Conservation (phyloP, 177 flowering plant species). For the Vitis hybrid region DNA sequence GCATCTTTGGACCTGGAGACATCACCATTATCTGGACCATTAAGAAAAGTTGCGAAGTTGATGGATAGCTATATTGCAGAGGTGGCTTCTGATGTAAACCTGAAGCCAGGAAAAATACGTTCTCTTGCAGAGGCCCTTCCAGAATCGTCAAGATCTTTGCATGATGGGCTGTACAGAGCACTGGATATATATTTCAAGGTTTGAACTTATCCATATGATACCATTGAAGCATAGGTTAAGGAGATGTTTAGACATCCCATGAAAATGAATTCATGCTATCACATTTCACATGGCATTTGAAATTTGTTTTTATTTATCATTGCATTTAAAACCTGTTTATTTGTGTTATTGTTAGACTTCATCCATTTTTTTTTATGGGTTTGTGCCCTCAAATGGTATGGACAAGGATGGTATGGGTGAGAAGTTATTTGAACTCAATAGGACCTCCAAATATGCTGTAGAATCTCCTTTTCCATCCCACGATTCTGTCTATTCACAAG, state of each 20-base stretch:
- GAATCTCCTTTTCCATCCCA: too few species aligned
- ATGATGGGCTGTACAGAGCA: conserved; percentile 95
- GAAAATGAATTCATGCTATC: not conserved
- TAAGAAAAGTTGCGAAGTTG: conserved; percentile 65
- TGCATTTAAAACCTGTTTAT: too few species aligned
- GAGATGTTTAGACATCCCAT: not conserved
- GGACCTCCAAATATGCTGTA: too few species aligned
- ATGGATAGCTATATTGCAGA: conserved; percentile 83
- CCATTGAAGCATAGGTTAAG: not conserved
- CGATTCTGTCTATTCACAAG: too few species aligned
- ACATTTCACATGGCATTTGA: too few species aligned
- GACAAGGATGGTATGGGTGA: too few species aligned
- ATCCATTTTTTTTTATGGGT: too few species aligned
- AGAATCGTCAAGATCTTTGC: conserved; percentile 71
- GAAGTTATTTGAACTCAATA: too few species aligned
- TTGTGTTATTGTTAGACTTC: too few species aligned
- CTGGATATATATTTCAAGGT: conserved; percentile 93
- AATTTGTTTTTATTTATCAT: too few species aligned
- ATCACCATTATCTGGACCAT: conserved; percentile 63
- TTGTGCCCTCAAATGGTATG: too few species aligned
- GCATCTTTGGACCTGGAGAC: conserved; percentile 45
- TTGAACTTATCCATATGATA: conserved; percentile 11
- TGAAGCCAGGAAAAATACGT: conserved; percentile 71
- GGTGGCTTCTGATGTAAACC: conserved; percentile 87
- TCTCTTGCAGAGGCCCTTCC: conserved; percentile 82